Evolutionary conservation across 176 grass and related monocot species (phyloP), one percentile per base, ranked within the genome.

Genomic region (Zea mays): DNA sequence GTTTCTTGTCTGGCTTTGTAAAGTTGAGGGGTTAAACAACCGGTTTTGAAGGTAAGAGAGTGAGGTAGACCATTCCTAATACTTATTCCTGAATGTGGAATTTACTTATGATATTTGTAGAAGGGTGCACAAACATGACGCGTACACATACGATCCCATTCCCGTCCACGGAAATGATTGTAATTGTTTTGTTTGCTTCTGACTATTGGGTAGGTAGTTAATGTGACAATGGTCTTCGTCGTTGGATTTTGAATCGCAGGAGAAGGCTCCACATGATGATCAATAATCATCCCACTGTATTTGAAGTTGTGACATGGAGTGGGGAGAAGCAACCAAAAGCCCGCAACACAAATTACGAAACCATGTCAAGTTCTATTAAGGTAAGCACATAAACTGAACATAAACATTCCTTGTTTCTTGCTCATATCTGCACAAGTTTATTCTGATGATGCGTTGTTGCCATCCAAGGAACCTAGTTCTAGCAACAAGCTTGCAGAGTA

Each of bases 251-350:
- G 33, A 49, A 68, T 96, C 81, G 66, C 84, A 93, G 93, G 86
- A 80, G 41, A 50, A 65, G 15, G 38, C 90, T 97, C 47, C 93
- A 91, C 60, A 68, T n/a, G 44, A 78, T 97, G 93, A 93, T 89
- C 39, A 97, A 77, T 71, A 63, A 67, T 37, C 85, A 93, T 27
- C 88, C 93, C 71, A 97, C 88, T 65, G 83, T 93, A 36, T 91
- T 71, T 42, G 88, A 97, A 79, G 54, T 80, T 77, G 83, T 97
- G 51, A 78, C 75, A 61, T 88, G 74, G 81, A 39, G 3, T 44
- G 20, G 14, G 61, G 82, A 85, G 50, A 87, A 80, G 16, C 73
- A 80, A 83, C n/a, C 56, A 49, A 88, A 85, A 63, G 58, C 45
- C 35, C n/a, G 80, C 50, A 85, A 66, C 20, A n/a, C 40, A 65